Conservation (phyloP, 768 basidiomycete species). For the Lentinus brumalis region DNA sequence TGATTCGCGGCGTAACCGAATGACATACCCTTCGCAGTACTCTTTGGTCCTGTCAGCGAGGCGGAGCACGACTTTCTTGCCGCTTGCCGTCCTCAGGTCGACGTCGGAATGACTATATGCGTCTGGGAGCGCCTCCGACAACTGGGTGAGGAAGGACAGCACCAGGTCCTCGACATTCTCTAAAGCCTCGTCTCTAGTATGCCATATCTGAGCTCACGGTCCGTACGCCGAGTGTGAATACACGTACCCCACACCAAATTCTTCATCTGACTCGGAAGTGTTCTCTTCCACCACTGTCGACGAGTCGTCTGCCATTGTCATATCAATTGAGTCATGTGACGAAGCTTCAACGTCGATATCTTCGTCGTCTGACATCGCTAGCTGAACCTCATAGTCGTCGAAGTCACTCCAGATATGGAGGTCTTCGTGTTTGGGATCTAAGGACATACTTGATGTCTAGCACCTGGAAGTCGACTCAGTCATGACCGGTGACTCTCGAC, state of each 20-base stretch:
- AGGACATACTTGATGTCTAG: too few species aligned
- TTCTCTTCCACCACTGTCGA: neutral
- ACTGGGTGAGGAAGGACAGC: slow-evolving; percentile 24
- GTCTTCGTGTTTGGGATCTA: neutral
- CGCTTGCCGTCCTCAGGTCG: neutral
- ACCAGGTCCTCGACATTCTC: slow-evolving; percentile 22
- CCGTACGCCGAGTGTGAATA: neutral
- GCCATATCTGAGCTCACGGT: neutral
- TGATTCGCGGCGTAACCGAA: neutral
- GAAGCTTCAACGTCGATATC: neutral
- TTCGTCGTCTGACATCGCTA: slow-evolving; percentile 8
- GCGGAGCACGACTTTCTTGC: slow-evolving; percentile 35
- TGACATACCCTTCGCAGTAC: slow-evolving; percentile 31
- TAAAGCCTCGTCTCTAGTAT: slow-evolving; percentile 18
- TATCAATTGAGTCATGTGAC: too few species aligned
- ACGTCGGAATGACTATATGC: slow-evolving; percentile 1
- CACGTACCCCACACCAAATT: slow-evolving; percentile 3
- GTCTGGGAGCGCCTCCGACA: slow-evolving; percentile 16
- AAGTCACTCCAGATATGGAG: neutral
- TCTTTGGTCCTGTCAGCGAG: slow-evolving; percentile 40
- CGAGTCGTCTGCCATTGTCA: too few species aligned
- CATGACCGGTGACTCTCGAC: too few species aligned
- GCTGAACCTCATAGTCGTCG: neutral
- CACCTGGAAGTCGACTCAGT: too few species aligned
- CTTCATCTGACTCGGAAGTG: neutral